phyloP scores from a whole-genome alignment of 352 stramenopile genomes.

The Albugo laibachii region DNA sequence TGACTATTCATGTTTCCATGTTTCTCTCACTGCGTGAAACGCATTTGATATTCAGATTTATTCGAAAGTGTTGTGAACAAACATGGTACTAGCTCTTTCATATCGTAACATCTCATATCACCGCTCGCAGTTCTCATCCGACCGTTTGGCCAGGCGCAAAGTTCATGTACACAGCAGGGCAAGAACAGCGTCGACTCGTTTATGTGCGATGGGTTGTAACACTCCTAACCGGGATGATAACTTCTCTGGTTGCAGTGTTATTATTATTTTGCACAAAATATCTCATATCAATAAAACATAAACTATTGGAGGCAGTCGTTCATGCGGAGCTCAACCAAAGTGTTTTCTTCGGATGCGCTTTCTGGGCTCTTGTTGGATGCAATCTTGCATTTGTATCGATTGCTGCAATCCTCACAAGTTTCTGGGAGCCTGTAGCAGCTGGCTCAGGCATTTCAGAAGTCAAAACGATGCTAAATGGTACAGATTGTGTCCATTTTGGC shows the following conservation, averaged over 20 bases:
- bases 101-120: not conserved
- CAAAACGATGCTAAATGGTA: slow-evolving; percentile 84
- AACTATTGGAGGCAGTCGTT: slow-evolving; percentile 43
- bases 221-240: slow-evolving; percentile 47
- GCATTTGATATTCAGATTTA: slow-evolving; percentile 19
- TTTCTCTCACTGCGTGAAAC: not conserved
- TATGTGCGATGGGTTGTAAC: slow-evolving; percentile 71
- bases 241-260: slow-evolving; percentile 52
- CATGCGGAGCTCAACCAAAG: slow-evolving; percentile 28
- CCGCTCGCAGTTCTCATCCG: not conserved
- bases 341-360: slow-evolving; percentile 51
- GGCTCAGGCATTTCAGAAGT: slow-evolving; percentile 83
- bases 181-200: slow-evolving; percentile 56
- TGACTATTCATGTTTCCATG: not conserved
- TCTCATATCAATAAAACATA: slow-evolving; percentile 45
- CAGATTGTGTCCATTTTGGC: slow-evolving; percentile 2
- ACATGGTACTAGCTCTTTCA: slow-evolving; percentile 9
- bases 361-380: slow-evolving; percentile 44
- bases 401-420: slow-evolving; percentile 50
- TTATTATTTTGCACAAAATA: slow-evolving; percentile 61
- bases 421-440: slow-evolving; percentile 51
- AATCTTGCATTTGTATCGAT: slow-evolving; percentile 52
- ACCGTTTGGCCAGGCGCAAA: slow-evolving; percentile 19
- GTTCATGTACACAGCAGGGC: slow-evolving; percentile 64
- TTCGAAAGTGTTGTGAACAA: slow-evolving; percentile 82